phyloP scores from a whole-genome alignment of 768 basidiomycete genomes.

The Tylopilus sp. region DNA sequence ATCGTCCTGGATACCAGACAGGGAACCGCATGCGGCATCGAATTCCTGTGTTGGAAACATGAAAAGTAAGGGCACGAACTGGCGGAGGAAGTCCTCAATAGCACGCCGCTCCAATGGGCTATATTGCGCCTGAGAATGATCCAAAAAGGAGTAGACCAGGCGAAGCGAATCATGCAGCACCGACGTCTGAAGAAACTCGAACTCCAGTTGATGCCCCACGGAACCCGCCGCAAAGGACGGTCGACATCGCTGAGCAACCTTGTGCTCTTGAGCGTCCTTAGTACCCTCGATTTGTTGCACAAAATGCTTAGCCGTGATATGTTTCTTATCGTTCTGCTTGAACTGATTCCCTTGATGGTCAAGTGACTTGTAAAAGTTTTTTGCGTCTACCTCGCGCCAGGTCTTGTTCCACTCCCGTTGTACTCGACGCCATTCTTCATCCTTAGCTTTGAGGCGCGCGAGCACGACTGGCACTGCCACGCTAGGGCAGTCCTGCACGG shows the following conservation, averaged over 20 bases:
- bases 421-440: constrained; percentile 94
- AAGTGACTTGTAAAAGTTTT: constrained; percentile 97
- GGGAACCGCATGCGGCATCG: constrained; percentile 57
- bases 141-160: constrained; percentile 87
- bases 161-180: constrained; percentile 88
- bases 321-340: constrained; percentile 95
- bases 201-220: constrained; percentile 73
- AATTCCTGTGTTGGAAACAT: constrained; percentile 66
- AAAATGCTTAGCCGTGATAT: constrained; percentile 80
- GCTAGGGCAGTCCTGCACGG: constrained; percentile 87
- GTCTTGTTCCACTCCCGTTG: constrained; percentile 95
- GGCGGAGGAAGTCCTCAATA: constrained; percentile 81
- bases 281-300: constrained; percentile 73
- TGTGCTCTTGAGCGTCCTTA: constrained; percentile 55
- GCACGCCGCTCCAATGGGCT: constrained; percentile 72
- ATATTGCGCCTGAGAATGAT: constrained; percentile 77
- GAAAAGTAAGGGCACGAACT: constrained; percentile 81
- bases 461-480: constrained; percentile 92
- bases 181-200: constrained; percentile 68
- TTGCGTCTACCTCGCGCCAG: constrained; percentile 94
- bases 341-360: constrained; percentile 95
- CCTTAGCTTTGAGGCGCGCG: constrained; percentile 83
- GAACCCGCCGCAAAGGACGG: constrained; percentile 43
- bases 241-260: constrained; percentile 24
- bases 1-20: constrained; percentile 44